Percentiles rank a stretch among this genome's conserved stretches.
These are phyloP conservation scores for Antitrichia curtipendula DNA, from an alignment of 225 moss, liverwort and hornwort genomes.

Conservation along the genomic window DNA sequence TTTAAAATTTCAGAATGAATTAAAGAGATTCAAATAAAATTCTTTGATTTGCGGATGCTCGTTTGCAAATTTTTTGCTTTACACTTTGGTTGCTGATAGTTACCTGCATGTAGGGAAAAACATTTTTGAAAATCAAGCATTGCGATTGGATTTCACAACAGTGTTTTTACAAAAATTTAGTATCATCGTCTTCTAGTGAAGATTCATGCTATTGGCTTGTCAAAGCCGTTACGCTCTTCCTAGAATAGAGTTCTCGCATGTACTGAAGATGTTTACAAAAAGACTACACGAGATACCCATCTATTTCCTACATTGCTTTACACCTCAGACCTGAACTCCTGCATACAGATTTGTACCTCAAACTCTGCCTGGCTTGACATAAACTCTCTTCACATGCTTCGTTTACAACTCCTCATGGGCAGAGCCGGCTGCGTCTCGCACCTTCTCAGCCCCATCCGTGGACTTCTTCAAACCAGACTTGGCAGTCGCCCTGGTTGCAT, in stretches of 20 bases:
- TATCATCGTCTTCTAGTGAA: not conserved
- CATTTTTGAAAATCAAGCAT: not conserved
- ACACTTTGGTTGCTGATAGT: not conserved
- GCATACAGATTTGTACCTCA: not conserved
- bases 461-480: not conserved
- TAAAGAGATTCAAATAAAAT: no score
- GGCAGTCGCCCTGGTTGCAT: not conserved
- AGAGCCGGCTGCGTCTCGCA: not conserved
- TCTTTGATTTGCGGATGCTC: not conserved
- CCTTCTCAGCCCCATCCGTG: not conserved
- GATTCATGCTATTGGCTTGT: not conserved
- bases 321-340: not conserved
- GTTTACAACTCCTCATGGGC: not conserved
- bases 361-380: not conserved
- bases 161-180: not conserved
- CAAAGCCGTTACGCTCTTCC: not conserved
- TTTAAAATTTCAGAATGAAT: rapidly evolving
- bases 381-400: not conserved
- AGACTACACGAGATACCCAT: not conserved
- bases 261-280: not conserved
- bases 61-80: not conserved
- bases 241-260: not conserved
- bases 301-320: not conserved
- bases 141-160: not conserved
- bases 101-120: not conserved